Evolutionary conservation across 2,329 filamentous ascomycete genomes (phyloP).

Genomic region (Diaporthe nobilis): DNA sequence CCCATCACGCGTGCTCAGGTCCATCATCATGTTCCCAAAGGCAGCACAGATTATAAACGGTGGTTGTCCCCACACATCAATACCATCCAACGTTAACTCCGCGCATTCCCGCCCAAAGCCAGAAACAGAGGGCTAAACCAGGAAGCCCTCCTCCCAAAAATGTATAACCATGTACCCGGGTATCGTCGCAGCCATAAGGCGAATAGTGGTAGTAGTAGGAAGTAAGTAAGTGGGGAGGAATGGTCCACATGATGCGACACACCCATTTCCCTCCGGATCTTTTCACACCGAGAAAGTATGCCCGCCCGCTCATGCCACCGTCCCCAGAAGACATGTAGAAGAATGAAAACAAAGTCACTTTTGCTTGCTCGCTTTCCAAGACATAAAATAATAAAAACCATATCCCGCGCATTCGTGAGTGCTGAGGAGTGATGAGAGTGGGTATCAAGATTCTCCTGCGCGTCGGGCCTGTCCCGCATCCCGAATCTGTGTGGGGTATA

Average conservation of each 20-base stretch:
- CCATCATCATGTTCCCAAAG: constrained; percentile 17
- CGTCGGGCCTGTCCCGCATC: constrained; percentile 26
- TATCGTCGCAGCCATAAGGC: constrained; percentile 39
- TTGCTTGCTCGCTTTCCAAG: constrained; percentile 34
- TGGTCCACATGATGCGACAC: constrained; percentile 13
- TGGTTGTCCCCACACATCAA: constrained; percentile 10
- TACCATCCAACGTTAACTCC: constrained; percentile 17
- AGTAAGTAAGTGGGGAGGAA: constrained; percentile 1
- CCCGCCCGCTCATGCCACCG: constrained; percentile 16
- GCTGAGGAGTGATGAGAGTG: constrained; percentile 21
- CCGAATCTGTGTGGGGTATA: neutral
- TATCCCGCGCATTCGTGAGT: constrained; percentile 4
- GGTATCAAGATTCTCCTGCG: constrained; percentile 17
- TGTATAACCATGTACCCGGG: constrained; percentile 33
- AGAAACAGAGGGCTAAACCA: constrained; percentile 6
- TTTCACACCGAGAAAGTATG: constrained; percentile 13
- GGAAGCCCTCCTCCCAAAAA: neutral
- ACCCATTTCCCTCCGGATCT: neutral
- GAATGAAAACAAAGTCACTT: neutral
- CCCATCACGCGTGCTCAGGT: constrained; percentile 4
- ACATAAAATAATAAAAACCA: neutral
- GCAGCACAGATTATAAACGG: constrained; percentile 9
- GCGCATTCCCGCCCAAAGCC: constrained; percentile 1
- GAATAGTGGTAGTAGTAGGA: constrained; percentile 30
- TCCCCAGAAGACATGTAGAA: constrained; percentile 18